A percentile compares a stretch with the other conserved stretches of the same genome.
These are phyloP conservation scores for Pseudognaphalium luteoalbum DNA, from an alignment of 129 eudicot species.

Conservation along the genomic window DNA sequence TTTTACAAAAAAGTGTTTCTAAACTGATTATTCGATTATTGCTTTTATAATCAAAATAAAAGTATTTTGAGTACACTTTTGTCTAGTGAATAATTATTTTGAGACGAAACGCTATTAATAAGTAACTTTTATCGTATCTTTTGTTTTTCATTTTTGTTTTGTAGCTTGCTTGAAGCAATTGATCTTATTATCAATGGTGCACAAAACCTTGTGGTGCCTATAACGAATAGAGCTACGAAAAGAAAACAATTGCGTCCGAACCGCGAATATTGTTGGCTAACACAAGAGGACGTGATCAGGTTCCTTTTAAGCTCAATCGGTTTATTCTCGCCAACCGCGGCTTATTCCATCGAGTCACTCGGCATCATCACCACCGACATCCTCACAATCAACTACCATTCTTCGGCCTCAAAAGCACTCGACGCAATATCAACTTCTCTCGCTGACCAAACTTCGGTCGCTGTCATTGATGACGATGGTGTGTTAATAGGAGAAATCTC, in stretches of 20 bases:
- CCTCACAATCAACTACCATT: conserved; percentile 50
- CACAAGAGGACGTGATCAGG: conserved; percentile 72
- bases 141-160: not conserved
- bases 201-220: conserved; percentile 82
- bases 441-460: conserved; percentile 61
- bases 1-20: too few relatives aligned
- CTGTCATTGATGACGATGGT: conserved; percentile 65
- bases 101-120: too few relatives aligned
- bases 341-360: conserved; percentile 56
- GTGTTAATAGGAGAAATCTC: conserved; percentile 72
- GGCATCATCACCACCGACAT: conserved; percentile 53
- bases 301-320: conserved; percentile 75
- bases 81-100: not conserved
- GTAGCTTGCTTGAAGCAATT: conserved; percentile 81
- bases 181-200: conserved; percentile 71
- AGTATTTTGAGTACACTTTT: too few relatives aligned
- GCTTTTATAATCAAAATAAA: too few relatives aligned
- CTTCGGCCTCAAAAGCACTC: conserved; percentile 54
- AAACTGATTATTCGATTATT: too few relatives aligned
- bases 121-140: not conserved
- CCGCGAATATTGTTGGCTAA: conserved; percentile 75
- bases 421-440: conserved; percentile 47
- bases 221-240: conserved; percentile 37
- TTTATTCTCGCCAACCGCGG: conserved; percentile 57
- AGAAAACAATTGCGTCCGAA: conserved; percentile 44